Conservation (phyloP, 768 basidiomycete genomes). For the Tephrocybe rancida region DNA sequence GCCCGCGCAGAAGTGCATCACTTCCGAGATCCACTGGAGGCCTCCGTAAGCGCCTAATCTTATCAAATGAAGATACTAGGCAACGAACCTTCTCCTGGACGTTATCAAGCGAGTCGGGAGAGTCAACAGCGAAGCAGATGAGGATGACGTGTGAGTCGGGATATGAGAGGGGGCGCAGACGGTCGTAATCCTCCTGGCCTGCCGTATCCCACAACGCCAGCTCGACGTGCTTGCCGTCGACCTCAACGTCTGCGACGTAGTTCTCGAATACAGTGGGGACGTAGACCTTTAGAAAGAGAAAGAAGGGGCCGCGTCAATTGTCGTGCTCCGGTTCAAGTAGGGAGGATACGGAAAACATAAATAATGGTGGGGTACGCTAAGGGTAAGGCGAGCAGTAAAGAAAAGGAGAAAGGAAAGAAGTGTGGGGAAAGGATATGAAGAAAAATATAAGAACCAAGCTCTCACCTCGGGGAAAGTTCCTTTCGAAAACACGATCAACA, state of each 20-base stretch:
- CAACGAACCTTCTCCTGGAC: conserved; percentile 95
- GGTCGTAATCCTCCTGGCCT: conserved; percentile 99
- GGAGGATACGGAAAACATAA: not conserved
- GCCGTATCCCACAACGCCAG: conserved; percentile 99
- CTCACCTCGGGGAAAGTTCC: conserved; percentile 93
- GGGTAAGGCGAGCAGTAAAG: not conserved
- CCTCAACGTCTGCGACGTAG: conserved; percentile 98
- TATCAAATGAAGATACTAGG: not conserved
- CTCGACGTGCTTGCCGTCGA: conserved; percentile 98
- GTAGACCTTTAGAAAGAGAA: conserved; percentile 91
- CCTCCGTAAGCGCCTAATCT: not conserved
- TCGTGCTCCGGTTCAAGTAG: not conserved
- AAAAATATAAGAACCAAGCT: conserved; percentile 3
- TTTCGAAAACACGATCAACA: conserved; percentile 96
- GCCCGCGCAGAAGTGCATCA: conserved; percentile 95
- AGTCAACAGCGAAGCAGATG: conserved; percentile 98
- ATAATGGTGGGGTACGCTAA: not conserved
- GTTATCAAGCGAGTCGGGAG: conserved; percentile 97
- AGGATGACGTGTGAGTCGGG: conserved; percentile 99
- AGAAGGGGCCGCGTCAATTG: conserved; percentile 8
- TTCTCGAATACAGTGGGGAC: conserved; percentile 99
- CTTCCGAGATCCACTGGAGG: conserved; percentile 94
- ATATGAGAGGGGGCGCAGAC: conserved; percentile 95
- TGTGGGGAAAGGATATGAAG: not conserved
- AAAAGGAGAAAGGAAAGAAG: not conserved